Conservation (phyloP, 2,329 filamentous ascomycete species). For the Paracoccidioides brasiliensis region DNA sequence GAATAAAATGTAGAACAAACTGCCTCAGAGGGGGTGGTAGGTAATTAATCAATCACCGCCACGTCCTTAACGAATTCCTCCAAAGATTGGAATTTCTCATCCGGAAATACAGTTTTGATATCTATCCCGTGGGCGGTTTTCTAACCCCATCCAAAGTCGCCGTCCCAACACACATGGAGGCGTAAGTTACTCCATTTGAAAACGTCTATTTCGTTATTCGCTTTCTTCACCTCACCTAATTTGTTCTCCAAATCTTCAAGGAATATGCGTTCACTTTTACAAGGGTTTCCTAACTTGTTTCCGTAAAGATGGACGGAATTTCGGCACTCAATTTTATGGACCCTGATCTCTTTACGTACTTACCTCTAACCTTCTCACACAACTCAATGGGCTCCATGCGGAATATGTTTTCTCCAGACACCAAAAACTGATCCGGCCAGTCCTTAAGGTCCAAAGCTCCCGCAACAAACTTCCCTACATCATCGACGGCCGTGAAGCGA, state of each 20-base stretch:
- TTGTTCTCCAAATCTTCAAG: neutral
- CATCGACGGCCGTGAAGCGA: neutral
- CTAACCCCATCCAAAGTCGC: constrained; percentile 1
- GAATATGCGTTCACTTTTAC: constrained; percentile 1
- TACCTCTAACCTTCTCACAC: constrained; percentile 4
- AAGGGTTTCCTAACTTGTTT: neutral
- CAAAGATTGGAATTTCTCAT: neutral
- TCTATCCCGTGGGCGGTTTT: neutral
- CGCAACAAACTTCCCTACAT: neutral
- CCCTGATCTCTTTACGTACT: neutral
- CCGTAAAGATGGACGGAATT: neutral
- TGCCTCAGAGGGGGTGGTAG: no score
- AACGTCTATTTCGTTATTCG: neutral
- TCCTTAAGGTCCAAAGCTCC: constrained; percentile 1
- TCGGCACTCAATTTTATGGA: neutral
- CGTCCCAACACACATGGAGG: neutral
- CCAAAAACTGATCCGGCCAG: neutral
- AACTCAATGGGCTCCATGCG: neutral
- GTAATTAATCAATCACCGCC: neutral
- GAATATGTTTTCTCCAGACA: neutral
- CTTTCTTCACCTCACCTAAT: neutral
- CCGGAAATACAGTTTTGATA: neutral
- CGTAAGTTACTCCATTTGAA: neutral
- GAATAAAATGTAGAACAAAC: neutral
- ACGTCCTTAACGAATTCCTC: neutral